Base-by-base conservation (phyloP, 257 asterid genomes). In the Forsythia viridissima region DNA sequence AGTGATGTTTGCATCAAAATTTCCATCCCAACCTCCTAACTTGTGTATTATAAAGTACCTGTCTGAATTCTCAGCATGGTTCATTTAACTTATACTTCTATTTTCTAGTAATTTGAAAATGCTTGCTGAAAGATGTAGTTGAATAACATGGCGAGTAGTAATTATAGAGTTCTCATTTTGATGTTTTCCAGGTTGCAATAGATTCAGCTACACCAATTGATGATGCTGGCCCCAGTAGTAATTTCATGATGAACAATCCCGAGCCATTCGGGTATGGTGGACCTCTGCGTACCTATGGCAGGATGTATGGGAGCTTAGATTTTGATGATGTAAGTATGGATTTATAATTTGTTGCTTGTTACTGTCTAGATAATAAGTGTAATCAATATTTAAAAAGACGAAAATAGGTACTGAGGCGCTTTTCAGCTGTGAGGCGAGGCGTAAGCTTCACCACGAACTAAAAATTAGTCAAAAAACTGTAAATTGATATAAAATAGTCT, bases 131-230 rank as follows among this genome's bases (percentile, higher is more conserved):
- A 71, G 30, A 8, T 57, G 10, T 40, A 34, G 18, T 18, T 20
- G 41, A 72, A 34, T 24, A 42, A 44, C 40, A 16, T 24, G 21
- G 15, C 18, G 13, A 36, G 59, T 9, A 38, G 18, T 69, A 39
- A 71, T 71, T 15, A 44, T 59, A 2, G 39, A 74, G 37, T 36
- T 72, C 74, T 79, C 20, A 43, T 70, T 43, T 59, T 37, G 24
- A 30, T 77, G 74, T 44, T 66, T 77, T 85, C 72, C 85, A 93
- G 98, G 97, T 96, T 80, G 99, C 99, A 65, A 96, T 96, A 75
- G 99, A 96, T 88, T 93, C 99, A 72, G 98, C 99, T 71, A 96
- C 99, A 40, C 98, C 98, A 21, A 59, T 96, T 86, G 99, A 96
- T 83, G 99, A 93, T 84, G 94, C 94, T 75, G 96, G 94, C 67